These are phyloP conservation scores for Termitomyces sp. DNA, from an alignment of 768 basidiomycete species.

Conservation along the genomic window DNA sequence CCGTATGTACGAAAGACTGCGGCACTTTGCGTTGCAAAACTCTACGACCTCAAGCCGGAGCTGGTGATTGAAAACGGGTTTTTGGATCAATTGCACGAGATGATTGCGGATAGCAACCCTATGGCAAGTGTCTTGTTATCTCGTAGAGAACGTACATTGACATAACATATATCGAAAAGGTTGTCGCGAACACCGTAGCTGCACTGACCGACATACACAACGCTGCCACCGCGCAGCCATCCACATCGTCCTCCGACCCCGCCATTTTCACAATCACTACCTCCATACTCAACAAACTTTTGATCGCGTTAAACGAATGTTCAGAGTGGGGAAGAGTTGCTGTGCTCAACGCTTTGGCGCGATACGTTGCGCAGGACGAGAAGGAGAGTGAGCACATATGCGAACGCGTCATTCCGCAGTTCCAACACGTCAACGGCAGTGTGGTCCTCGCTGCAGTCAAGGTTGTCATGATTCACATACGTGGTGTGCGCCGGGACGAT, in stretches of 20 bases:
- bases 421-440: constrained; percentile 95
- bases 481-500: constrained; percentile 75
- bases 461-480: constrained; percentile 98
- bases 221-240: constrained; percentile 59
- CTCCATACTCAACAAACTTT: constrained; percentile 78
- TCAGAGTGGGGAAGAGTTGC: constrained; percentile 99
- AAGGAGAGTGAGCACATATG: constrained; percentile 99
- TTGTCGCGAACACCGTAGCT: constrained; percentile 94
- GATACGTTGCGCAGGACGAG: constrained; percentile 82
- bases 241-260: constrained; percentile 53
- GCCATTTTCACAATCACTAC: constrained; percentile 84
- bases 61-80: constrained; percentile 95
- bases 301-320: constrained; percentile 96
- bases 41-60: constrained; percentile 96
- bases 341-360: constrained; percentile 80
- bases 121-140: constrained; percentile 58
- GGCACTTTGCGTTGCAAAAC: constrained; percentile 93
- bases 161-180: constrained; percentile 45
- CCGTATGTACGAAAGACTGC: constrained; percentile 99
- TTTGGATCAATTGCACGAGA: constrained; percentile 81
- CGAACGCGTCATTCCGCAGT: constrained; percentile 96
- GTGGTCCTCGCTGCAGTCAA: constrained; percentile 97
- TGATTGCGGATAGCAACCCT: constrained; percentile 95
- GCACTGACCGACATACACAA: constrained; percentile 91
- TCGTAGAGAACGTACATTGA: neutral